Conservation (phyloP, 371 early-diverging fungal species). For the Mucor lusitanicus region DNA sequence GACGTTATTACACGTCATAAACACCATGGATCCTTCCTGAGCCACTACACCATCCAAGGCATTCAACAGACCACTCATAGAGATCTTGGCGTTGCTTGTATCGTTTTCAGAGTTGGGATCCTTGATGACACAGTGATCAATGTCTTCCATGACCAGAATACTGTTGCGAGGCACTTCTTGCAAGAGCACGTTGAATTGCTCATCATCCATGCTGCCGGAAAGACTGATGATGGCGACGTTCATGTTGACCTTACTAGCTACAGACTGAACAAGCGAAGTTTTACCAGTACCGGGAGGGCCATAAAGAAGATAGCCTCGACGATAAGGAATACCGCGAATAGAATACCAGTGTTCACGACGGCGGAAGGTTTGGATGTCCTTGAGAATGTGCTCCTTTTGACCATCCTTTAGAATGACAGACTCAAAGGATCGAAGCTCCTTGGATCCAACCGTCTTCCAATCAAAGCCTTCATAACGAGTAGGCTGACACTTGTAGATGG, state of each 20-base stretch:
- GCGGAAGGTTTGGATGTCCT: slow-evolving; percentile 41
- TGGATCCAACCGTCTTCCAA: slow-evolving; percentile 25
- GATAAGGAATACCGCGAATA: slow-evolving; percentile 90
- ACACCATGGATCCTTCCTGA: slow-evolving; percentile 84
- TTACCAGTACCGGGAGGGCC: slow-evolving; percentile 78
- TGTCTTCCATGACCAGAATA: slow-evolving; percentile 51
- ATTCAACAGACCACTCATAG: slow-evolving; percentile 91
- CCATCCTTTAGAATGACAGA: slow-evolving; percentile 42
- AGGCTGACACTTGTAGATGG: slow-evolving; percentile 32
- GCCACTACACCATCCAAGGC: slow-evolving; percentile 94
- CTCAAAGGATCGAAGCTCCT: slow-evolving; percentile 34
- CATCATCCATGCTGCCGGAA: slow-evolving; percentile 34
- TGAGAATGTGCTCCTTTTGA: slow-evolving; percentile 37
- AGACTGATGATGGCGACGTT: slow-evolving; percentile 46
- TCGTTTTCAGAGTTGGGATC: slow-evolving; percentile 19
- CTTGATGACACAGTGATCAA: slow-evolving; percentile 45
- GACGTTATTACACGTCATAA: slow-evolving; percentile 98
- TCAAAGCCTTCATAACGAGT: slow-evolving; percentile 25
- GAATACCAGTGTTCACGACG: slow-evolving; percentile 73
- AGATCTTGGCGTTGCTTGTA: slow-evolving; percentile 65
- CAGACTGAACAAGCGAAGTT: slow-evolving; percentile 63
- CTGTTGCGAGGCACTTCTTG: slow-evolving; percentile 34
- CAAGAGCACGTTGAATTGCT: slow-evolving; percentile 29
- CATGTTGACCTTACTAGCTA: slow-evolving; percentile 54
- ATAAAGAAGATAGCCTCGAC: slow-evolving; percentile 80